phyloP scores from a whole-genome alignment of 345 rosid genomes.

The Populus pruinosa region DNA sequence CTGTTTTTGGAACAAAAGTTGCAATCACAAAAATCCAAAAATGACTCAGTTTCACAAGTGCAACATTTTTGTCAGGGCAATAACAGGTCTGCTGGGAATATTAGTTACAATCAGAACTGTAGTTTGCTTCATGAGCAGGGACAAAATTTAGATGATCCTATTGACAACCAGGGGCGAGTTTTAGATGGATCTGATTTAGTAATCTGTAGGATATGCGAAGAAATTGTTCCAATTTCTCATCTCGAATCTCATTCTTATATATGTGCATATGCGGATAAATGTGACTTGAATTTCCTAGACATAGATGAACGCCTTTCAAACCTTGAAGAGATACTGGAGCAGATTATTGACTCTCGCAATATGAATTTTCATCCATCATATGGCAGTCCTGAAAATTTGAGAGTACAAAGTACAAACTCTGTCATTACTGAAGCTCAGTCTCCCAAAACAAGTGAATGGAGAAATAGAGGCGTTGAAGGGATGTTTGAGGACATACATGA shows the following conservation, averaged over 20 bases:
- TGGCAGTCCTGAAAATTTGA: constrained; percentile 56
- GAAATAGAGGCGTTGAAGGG: constrained; percentile 75
- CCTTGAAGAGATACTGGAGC: constrained; percentile 73
- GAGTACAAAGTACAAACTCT: constrained; percentile 36
- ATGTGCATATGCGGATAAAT: constrained; percentile 87
- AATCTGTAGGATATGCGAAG: constrained; percentile 81
- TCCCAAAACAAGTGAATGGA: constrained; percentile 73
- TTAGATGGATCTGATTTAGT: constrained; percentile 49
- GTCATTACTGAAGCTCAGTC: constrained; percentile 55
- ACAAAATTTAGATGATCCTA: constrained; percentile 5
- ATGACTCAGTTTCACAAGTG: constrained; percentile 27
- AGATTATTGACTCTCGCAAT: constrained; percentile 59
- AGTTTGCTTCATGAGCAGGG: constrained; percentile 36
- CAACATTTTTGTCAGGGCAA: constrained; percentile 29
- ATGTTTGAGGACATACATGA: constrained; percentile 92
- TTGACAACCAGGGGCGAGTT: constrained; percentile 19
- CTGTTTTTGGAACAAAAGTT: constrained; percentile 29
- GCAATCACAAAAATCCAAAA: constrained; percentile 25
- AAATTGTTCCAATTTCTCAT: constrained; percentile 59
- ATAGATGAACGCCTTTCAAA: constrained; percentile 66
- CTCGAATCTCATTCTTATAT: constrained; percentile 80
- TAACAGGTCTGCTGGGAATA: constrained; percentile 25
- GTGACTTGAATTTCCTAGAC: constrained; percentile 64
- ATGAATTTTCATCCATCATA: constrained; percentile 40
- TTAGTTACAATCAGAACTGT: constrained; percentile 12